Evolutionary conservation across 345 rosid genomes (phyloP).

Genomic region (Boechera stricta): DNA sequence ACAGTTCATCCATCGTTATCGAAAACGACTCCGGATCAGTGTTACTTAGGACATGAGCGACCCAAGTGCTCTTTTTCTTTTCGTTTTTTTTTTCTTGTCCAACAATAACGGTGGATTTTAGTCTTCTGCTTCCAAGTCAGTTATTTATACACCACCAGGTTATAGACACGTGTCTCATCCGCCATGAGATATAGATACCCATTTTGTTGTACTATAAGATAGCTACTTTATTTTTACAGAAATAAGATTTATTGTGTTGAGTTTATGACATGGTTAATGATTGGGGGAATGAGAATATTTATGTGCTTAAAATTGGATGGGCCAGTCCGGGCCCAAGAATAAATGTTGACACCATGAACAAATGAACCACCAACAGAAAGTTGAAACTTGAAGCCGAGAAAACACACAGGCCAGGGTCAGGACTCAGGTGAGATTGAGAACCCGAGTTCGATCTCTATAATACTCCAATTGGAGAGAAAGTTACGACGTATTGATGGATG

Average conservation of each 20-base stretch:
- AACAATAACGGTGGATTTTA: constrained; percentile 26
- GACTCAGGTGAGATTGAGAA: not conserved
- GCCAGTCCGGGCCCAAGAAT: constrained; percentile 7
- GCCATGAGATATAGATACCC: not conserved
- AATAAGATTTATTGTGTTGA: not conserved
- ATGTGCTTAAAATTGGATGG: not conserved
- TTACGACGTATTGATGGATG: not conserved
- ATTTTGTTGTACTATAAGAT: not conserved
- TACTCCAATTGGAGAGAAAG: not conserved
- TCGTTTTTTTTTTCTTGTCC: not conserved
- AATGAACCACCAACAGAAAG: not conserved
- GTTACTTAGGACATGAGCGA: constrained; percentile 42
- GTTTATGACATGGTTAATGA: constrained; percentile 2
- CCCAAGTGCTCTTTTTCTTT: constrained; percentile 1
- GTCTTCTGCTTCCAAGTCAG: constrained; percentile 16
- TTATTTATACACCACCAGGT: not conserved
- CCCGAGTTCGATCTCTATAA: not conserved
- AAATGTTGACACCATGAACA: constrained; percentile 25
- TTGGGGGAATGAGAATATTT: constrained; percentile 6
- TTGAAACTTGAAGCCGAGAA: constrained; percentile 1
- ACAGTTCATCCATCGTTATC: constrained; percentile 31
- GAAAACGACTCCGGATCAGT: constrained; percentile 30
- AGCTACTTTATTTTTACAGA: not conserved
- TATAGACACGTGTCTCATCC: constrained; percentile 32
- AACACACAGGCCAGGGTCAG: not conserved